Conservation (phyloP, 345 rosid species). For the Nephelium lappaceum region DNA sequence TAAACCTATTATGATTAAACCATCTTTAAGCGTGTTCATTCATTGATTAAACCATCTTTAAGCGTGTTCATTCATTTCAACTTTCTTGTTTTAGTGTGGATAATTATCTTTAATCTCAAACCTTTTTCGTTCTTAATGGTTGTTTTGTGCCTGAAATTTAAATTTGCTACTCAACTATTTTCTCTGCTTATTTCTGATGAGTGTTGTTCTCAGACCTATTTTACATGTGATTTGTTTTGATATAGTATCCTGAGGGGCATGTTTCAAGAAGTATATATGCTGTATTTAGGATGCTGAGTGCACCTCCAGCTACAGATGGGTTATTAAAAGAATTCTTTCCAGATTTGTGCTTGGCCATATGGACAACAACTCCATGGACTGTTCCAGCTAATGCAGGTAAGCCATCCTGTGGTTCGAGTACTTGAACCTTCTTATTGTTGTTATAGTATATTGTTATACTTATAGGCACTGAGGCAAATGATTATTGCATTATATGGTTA, state of each 20-base stretch:
- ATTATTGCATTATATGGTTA: background rate
- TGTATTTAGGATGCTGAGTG: conserved; percentile 57
- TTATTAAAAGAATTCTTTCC: conserved; percentile 69
- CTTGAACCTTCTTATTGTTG: background rate
- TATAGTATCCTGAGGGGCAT: conserved; percentile 97
- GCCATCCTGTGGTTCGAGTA: conserved; percentile 17
- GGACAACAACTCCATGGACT: conserved; percentile 99
- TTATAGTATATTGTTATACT: background rate
- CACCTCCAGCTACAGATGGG: conserved; percentile 39
- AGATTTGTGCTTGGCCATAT: conserved; percentile 74
- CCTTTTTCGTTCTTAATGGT: background rate
- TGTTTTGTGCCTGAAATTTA: background rate
- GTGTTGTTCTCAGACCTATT: background rate
- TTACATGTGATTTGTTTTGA: background rate
- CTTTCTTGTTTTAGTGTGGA: background rate
- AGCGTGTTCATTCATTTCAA: background rate
- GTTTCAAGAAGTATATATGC: conserved; percentile 92
- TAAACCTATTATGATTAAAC: conserved; percentile 2
- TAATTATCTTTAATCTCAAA: background rate
- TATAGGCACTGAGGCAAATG: background rate
- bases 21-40: background rate
- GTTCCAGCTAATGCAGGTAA: conserved; percentile 95
- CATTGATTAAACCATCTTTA: background rate
- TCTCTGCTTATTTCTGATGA: background rate
- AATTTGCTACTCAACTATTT: background rate